Evolutionary conservation across 2,329 filamentous ascomycete genomes (phyloP), one percentile per base, ranked within the genome.

Genomic region (Epichloe aotearoae): DNA sequence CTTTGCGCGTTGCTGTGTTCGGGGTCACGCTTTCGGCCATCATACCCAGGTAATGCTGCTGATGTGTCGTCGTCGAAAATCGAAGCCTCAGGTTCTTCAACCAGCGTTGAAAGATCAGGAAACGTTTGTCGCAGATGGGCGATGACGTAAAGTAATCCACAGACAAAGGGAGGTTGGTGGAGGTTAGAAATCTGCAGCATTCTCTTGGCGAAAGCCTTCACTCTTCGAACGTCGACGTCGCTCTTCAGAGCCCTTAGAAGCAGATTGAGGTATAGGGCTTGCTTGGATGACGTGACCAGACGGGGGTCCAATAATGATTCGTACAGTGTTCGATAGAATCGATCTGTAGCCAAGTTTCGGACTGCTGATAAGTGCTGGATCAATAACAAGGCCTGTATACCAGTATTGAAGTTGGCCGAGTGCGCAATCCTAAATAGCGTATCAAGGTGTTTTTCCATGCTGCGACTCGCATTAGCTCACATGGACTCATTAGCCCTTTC

Each of bases 341-440:
- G 80, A 61, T 98, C 93, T 12, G 84, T 83, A 4, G 85, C 84
- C 50, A 91, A 75, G 60, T 90, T 84, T 64, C 93, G 88, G 3
- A 83, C 80, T 1, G 82, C 75, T 1, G 89, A 87, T 30, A 98
- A 78, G 65, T 97, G 93, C 64, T 97, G 93, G 57, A 98, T 94
- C 46, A 98, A 74, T 70, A 95, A 85, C 56, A 98, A 77, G 36
- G 93, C 91, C 68, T 98, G 93, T 38, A 98, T 88, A 63, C 89
- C 93, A 1, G 93, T 98, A 70, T 97, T 98, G 77, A 98, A 97
- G 67, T 98, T 98, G 51, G 91, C 88, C 1, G 91, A 97, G 68
- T 98, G 93, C 0, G 93, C 95, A 61, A 98, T 93, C 60, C 82
- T 84, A 76, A 96, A 98, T 26, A 98, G 77, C 3, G 91, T 96